Conservation (phyloP, 176 grass and related monocot species). For the Microstegium vimineum region DNA sequence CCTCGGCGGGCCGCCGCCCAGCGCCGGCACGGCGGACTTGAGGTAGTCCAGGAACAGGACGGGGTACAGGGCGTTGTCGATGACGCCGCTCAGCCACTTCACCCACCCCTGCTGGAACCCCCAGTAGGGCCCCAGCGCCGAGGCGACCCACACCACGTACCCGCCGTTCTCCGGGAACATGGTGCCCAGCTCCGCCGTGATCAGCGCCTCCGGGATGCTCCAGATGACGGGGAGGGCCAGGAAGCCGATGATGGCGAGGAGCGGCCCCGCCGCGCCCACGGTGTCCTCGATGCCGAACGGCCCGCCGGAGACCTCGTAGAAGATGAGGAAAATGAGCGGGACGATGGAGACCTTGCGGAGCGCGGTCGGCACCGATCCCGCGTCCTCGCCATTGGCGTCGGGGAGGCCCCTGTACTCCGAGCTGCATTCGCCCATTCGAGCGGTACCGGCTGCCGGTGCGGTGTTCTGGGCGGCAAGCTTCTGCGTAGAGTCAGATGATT, state of each 20-base stretch:
- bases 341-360: slow-evolving; percentile 51
- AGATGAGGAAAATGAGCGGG: slow-evolving; percentile 78
- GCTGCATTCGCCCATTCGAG: slow-evolving; percentile 36
- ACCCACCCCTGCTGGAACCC: slow-evolving; percentile 85
- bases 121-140: slow-evolving; percentile 67
- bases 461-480: slow-evolving; percentile 24
- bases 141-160: slow-evolving; percentile 72
- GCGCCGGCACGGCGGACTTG: slow-evolving; percentile 50
- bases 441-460: neutral
- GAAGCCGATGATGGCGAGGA: slow-evolving; percentile 66
- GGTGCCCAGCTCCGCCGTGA: slow-evolving; percentile 72
- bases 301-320: slow-evolving; percentile 83
- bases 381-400: neutral
- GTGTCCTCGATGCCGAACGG: slow-evolving; percentile 68
- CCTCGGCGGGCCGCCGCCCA: slow-evolving; percentile 42
- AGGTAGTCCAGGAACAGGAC: slow-evolving; percentile 76
- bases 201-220: slow-evolving; percentile 75
- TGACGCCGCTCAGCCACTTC: slow-evolving; percentile 77
- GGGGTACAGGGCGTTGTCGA: slow-evolving; percentile 75
- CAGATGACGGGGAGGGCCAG: slow-evolving; percentile 59
- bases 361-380: neutral
- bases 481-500: slow-evolving; percentile 25
- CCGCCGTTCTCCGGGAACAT: slow-evolving; percentile 82
- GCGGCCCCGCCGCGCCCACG: slow-evolving; percentile 55
- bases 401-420: slow-evolving; percentile 35